Evolutionary conservation across 345 rosid species (phyloP), one percentile per base, ranked within the genome.

Genomic region (Hibiscus tridactylites): DNA sequence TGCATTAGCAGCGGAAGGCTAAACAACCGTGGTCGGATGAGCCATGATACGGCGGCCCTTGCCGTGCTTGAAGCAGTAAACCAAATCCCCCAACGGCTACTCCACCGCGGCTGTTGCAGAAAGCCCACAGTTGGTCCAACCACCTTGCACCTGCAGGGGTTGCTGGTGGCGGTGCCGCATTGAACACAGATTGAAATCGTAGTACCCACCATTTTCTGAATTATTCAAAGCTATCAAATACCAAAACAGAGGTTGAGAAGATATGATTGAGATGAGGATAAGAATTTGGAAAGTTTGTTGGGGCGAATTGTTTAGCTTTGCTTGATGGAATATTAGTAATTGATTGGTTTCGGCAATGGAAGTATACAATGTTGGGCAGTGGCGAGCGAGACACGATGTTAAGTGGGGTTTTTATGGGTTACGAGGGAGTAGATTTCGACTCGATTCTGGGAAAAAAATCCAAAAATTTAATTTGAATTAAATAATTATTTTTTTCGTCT

Each of bases 61-160:
- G 9, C 71, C 58, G 70, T 85, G 91, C 54, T 85, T 86, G 65
- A 93, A 90, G 77, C 84, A 76, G 75, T 82, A 93, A 68, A 90
- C 95, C 69, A 93, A 77, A 16, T 93, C 95, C 37, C 98, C 98
- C 96, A 4, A 86, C 56, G 98, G 98, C 96, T 96, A 90, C 69
- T 93, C 98, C 21, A 93, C 89, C 12, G 83, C 56, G 33, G 80
- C 96, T 2, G 90, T 85, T 1, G 71, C 95, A 8, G 74, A 71
- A 92, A 84, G 67, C 92, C 97, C 3, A 88, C 68, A 10, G 94
- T 90, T n/a, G 24, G 24, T 21, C 24, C 24, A 21, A 21, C 24
- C 24, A 21, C 24, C 24, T 21, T 21, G 96, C 75, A 90, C 90
- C 85, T 90, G 83, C 93, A 90, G 0, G 93, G 95, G 83, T 92